Conservation (phyloP, 306 rosid species). For the Clitoria ternatea region DNA sequence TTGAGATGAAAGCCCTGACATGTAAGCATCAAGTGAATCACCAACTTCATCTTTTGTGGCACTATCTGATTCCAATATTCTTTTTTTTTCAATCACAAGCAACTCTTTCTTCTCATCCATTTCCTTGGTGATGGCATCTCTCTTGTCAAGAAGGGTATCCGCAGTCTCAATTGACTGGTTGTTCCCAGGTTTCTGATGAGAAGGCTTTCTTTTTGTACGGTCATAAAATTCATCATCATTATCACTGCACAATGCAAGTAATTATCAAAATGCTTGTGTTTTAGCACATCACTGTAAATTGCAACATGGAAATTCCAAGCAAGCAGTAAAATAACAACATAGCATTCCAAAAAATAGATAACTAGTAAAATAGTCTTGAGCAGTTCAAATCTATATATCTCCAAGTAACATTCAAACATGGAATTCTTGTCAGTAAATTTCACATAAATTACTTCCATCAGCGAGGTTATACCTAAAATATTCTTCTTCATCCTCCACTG, state of each 20-base stretch:
- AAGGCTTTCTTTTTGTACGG: conserved; percentile 69
- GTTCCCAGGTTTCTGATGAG: conserved; percentile 50
- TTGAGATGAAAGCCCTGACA: conserved; percentile 93
- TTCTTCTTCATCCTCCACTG: conserved; percentile 70
- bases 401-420: conserved; percentile 10
- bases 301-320: neutral
- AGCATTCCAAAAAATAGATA: neutral
- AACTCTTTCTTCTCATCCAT: conserved; percentile 60
- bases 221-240: conserved; percentile 92
- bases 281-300: conserved; percentile 5
- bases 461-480: conserved; percentile 50
- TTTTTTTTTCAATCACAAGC: conserved; percentile 57
- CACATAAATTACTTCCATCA: neutral
- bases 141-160: conserved; percentile 85
- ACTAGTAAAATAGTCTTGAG: conserved; percentile 15
- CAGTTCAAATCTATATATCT: neutral
- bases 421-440: neutral
- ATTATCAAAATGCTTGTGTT: conserved; percentile 16
- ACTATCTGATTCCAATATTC: conserved; percentile 33
- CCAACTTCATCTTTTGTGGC: conserved; percentile 43
- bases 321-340: neutral
- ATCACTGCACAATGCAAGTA: conserved; percentile 50
- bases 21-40: conserved; percentile 84
- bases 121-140: conserved; percentile 64
- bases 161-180: conserved; percentile 79